Conservation (phyloP, 306 rosid genomes). For the Pyrus bretschneideri region DNA sequence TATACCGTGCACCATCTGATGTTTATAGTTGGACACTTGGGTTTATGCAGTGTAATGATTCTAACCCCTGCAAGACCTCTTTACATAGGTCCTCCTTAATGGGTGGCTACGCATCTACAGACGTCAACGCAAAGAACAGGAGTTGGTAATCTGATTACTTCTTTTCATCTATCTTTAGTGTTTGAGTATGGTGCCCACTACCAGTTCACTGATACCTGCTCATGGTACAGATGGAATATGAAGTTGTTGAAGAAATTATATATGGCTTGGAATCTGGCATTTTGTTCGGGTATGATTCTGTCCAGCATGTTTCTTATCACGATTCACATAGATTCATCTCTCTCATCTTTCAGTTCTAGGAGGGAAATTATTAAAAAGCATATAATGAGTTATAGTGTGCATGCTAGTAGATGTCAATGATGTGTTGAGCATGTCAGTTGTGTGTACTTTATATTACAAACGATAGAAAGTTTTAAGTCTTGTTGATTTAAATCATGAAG, state of each 20-base stretch:
- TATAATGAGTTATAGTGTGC: background rate
- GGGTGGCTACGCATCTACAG: conserved; percentile 85
- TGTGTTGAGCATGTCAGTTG: background rate
- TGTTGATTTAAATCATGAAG: background rate
- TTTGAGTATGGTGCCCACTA: conserved; percentile 1
- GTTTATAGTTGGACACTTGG: background rate
- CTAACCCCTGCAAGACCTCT: conserved; percentile 13
- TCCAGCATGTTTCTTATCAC: conserved; percentile 12
- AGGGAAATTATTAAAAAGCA: background rate
- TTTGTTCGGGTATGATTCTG: conserved; percentile 70
- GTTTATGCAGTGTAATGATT: conserved; percentile 7
- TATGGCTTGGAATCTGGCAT: conserved; percentile 95
- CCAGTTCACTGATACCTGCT: conserved; percentile 18
- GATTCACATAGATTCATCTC: conserved; percentile 1
- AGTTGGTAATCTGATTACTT: conserved; percentile 56
- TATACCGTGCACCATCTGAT: conserved; percentile 42
- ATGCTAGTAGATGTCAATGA: background rate
- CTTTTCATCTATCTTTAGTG: conserved; percentile 10
- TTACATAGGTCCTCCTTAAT: conserved; percentile 60
- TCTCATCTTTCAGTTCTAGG: conserved; percentile 2
- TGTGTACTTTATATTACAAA: background rate
- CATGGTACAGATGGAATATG: conserved; percentile 78
- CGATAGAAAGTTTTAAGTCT: background rate
- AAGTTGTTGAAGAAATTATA: conserved; percentile 90
- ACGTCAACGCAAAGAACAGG: conserved; percentile 81